These are phyloP conservation scores for Mesembryanthemum crystallinum DNA, from an alignment of 148 eudicot species.

Conservation along the genomic window DNA sequence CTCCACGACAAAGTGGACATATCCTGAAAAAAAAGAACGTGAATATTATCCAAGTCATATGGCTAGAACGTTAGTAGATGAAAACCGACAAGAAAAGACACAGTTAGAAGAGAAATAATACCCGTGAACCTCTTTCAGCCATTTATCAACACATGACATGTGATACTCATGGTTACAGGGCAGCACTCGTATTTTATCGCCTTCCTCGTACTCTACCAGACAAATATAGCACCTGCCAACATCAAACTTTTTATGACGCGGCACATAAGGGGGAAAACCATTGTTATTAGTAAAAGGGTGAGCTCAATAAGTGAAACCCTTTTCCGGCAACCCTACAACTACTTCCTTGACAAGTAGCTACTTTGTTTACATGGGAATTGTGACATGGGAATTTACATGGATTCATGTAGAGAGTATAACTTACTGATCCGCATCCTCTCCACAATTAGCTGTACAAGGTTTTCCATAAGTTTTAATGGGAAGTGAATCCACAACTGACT, in stretches of 20 bases:
- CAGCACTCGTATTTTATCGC: slow-evolving; percentile 69
- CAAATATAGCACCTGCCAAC: slow-evolving; percentile 70
- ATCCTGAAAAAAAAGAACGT: slow-evolving; percentile 36
- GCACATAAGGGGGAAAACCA: neutral
- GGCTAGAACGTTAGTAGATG: neutral
- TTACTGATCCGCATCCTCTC: slow-evolving; percentile 64
- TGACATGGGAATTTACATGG: neutral
- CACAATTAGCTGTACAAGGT: slow-evolving; percentile 34
- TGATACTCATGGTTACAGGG: slow-evolving; percentile 82
- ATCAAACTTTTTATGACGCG: neutral
- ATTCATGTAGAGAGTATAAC: slow-evolving; percentile 21
- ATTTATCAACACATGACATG: slow-evolving; percentile 74
- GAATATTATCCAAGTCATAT: neutral
- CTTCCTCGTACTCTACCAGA: slow-evolving; percentile 67
- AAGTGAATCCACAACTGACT: slow-evolving; percentile 68
- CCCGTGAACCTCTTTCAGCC: slow-evolving; percentile 94
- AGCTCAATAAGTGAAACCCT: neutral
- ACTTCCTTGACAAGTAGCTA: neutral
- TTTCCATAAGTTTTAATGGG: slow-evolving; percentile 49
- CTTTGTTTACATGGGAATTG: neutral
- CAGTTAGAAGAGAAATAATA: slow-evolving; percentile 23
- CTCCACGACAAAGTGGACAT: slow-evolving; percentile 86
- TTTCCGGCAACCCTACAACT: neutral
- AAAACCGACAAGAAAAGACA: neutral
- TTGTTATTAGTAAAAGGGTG: too few species aligned